These are phyloP conservation scores for Thozetella sp. DNA, from an alignment of 495 filamentous ascomycete species.

Conservation along the genomic window DNA sequence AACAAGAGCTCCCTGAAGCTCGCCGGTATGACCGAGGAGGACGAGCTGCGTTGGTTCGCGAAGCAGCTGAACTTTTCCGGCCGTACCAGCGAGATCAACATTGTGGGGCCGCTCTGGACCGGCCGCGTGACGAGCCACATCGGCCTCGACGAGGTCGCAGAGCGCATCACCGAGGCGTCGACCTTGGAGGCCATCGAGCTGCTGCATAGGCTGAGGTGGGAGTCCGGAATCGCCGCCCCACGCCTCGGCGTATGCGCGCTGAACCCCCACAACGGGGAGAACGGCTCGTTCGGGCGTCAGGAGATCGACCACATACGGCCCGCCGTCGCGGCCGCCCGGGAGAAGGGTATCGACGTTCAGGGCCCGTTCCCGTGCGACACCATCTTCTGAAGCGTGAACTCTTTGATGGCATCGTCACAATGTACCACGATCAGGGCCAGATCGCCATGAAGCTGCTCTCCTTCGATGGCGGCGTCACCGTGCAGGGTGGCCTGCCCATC, in stretches of 20 bases:
- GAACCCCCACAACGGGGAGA: constrained; percentile 6
- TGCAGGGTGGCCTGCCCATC: constrained; percentile 3
- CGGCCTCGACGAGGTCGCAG: constrained; percentile 1
- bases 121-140: constrained; percentile 4
- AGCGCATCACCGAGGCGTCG: constrained; percentile 3
- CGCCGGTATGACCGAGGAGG: constrained; percentile 5
- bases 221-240: background rate
- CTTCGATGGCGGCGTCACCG: constrained; percentile 3
- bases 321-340: background rate
- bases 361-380: constrained; percentile 5
- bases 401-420: constrained; percentile 5
- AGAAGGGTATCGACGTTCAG: background rate
- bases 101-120: constrained; percentile 1
- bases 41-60: constrained; percentile 4
- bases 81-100: constrained; percentile 5
- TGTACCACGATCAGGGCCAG: constrained; percentile 7
- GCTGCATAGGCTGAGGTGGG: background rate
- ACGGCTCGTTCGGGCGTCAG: constrained; percentile 1
- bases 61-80: constrained; percentile 3
- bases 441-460: constrained; percentile 6
- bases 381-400: constrained; percentile 3
- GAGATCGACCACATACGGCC: constrained; percentile 4
- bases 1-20: constrained; percentile 3
- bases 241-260: constrained; percentile 4
- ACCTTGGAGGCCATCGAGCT: constrained; percentile 2